Conservation (phyloP, 768 basidiomycete species). For the Neoboletus subvelutipes region DNA sequence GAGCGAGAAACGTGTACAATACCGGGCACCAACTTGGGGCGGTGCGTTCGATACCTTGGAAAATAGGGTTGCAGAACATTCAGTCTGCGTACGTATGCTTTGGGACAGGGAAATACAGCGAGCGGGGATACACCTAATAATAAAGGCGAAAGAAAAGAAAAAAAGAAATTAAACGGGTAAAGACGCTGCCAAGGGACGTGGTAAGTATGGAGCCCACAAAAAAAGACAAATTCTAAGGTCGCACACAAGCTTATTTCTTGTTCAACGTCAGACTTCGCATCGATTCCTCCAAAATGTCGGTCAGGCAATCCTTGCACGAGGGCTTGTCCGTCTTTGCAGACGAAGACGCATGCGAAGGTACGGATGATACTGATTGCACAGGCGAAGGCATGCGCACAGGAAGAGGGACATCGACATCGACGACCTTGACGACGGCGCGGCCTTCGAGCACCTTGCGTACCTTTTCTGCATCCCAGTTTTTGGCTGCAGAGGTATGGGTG, state of each 20-base stretch:
- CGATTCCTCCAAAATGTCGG: constrained; percentile 61
- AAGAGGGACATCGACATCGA: constrained; percentile 65
- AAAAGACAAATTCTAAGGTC: neutral
- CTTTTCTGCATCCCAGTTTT: constrained; percentile 70
- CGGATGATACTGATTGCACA: neutral
- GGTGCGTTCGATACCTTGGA: neutral
- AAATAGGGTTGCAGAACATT: constrained; percentile 13
- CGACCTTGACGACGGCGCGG: constrained; percentile 73
- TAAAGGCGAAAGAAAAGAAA: neutral
- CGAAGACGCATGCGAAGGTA: constrained; percentile 1
- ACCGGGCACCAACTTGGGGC: constrained; percentile 1
- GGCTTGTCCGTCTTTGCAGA: constrained; percentile 18
- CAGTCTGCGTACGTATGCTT: constrained; percentile 6
- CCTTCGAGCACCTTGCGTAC: constrained; percentile 81
- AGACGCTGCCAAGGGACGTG: neutral
- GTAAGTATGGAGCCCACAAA: neutral
- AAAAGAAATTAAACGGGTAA: constrained; percentile 14
- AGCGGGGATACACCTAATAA: constrained; percentile 17
- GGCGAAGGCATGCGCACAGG: neutral
- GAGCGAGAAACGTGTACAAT: neutral
- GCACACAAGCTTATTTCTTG: constrained; percentile 42
- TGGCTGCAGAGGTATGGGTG: constrained; percentile 23
- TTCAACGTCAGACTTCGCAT: constrained; percentile 63
- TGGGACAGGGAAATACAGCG: neutral
- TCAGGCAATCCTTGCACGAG: constrained; percentile 26